Conservation (phyloP, 2,329 filamentous ascomycete genomes). For the Epichloe sp. region DNA sequence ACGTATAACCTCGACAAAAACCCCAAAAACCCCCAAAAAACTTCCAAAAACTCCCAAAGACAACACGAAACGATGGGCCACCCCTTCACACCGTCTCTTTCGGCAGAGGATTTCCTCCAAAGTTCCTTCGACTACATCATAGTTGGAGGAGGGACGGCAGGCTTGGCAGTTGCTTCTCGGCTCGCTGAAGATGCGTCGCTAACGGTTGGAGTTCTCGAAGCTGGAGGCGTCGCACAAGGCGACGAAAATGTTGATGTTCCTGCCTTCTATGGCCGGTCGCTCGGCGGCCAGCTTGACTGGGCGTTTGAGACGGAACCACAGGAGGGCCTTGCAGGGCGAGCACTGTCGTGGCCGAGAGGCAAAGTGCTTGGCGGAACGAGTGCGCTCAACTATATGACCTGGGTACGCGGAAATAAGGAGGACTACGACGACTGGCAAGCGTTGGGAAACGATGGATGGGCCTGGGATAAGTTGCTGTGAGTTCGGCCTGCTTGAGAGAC, state of each 20-base stretch:
- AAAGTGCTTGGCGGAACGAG: conserved; percentile 49
- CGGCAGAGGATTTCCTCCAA: conserved; percentile 12
- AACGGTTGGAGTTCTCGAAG: conserved; percentile 20
- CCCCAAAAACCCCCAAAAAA: too few species aligned
- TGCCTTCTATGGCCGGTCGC: conserved; percentile 20
- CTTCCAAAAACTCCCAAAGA: neutral
- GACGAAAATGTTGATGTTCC: conserved; percentile 26
- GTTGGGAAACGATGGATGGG: conserved; percentile 46
- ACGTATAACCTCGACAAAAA: neutral
- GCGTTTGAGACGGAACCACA: conserved; percentile 26
- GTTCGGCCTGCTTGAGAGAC: conserved; percentile 3
- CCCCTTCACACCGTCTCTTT: neutral
- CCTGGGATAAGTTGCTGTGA: conserved; percentile 31
- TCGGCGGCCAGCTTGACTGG: conserved; percentile 29
- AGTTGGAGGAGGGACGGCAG: conserved; percentile 41
- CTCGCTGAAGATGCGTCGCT: conserved; percentile 26
- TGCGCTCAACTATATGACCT: conserved; percentile 46
- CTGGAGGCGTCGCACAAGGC: conserved; percentile 15
- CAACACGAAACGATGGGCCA: neutral
- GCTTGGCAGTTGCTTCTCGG: conserved; percentile 34
- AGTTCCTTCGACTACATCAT: conserved; percentile 25
- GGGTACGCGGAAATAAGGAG: conserved; percentile 30
- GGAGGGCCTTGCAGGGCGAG: conserved; percentile 23
- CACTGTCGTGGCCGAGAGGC: conserved; percentile 28
- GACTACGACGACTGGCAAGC: conserved; percentile 45